Evolutionary conservation across 2,329 filamentous ascomycete genomes (phyloP).

Genomic region (Macrophomina tecta): DNA sequence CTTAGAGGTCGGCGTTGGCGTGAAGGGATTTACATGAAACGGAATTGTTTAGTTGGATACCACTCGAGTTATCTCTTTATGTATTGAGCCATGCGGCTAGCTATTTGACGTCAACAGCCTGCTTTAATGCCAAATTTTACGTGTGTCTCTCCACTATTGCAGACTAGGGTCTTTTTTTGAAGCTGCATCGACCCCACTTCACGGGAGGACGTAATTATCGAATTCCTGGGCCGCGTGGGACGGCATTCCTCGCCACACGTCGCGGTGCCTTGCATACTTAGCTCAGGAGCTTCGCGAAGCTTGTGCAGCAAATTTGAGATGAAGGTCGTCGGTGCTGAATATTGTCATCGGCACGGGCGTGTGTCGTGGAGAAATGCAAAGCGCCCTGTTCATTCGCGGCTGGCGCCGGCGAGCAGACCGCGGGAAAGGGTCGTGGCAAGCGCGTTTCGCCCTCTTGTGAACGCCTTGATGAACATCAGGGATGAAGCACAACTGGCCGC

Average conservation of each 20-base stretch:
- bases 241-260: neutral
- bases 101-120: neutral
- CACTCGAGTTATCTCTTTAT: constrained; percentile 11
- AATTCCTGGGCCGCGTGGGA: neutral
- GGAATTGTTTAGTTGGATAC: constrained; percentile 27
- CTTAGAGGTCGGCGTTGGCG: constrained; percentile 9
- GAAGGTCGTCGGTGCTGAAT: neutral
- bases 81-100: constrained; percentile 7
- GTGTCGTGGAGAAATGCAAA: neutral
- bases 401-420: constrained; percentile 13
- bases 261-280: constrained; percentile 20
- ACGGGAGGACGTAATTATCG: neutral
- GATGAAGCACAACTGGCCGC: constrained; percentile 10
- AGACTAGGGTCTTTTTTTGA: neutral
- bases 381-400: neutral
- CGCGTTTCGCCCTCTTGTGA: constrained; percentile 10
- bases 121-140: constrained; percentile 14
- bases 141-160: constrained; percentile 5
- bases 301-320: neutral
- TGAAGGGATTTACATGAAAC: constrained; percentile 12
- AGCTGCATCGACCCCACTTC: constrained; percentile 6
- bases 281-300: constrained; percentile 20
- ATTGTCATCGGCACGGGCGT: constrained; percentile 7
- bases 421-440: constrained; percentile 24
- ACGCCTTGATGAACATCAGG: constrained; percentile 25